phyloP scores from a whole-genome alignment of 768 basidiomycete genomes.

The Pleurotus citrinopileatus region DNA sequence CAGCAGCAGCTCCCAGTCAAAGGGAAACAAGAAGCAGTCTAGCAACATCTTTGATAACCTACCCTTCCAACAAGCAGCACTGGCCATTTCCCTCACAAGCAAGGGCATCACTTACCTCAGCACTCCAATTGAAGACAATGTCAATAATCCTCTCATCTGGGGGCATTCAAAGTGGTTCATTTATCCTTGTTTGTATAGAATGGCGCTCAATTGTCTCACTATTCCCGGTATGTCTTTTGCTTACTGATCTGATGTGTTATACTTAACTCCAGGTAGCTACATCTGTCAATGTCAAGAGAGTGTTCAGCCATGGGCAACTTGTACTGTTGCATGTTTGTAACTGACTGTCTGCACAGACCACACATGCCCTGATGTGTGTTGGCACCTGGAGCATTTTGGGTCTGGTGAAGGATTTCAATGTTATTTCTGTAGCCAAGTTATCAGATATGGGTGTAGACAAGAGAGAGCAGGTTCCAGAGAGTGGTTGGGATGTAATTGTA shows the following conservation, averaged over 20 bases:
- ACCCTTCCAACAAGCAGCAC: constrained; percentile 1
- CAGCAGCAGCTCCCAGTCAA: background rate
- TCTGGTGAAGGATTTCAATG: constrained; percentile 6
- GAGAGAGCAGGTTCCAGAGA: background rate
- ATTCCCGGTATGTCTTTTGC: constrained; percentile 22
- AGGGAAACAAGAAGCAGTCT: too few species aligned
- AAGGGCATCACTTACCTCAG: constrained; percentile 22
- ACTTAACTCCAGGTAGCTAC: too few species aligned
- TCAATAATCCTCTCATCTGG: constrained; percentile 20
- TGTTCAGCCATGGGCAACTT: constrained; percentile 22
- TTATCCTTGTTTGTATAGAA: constrained; percentile 20
- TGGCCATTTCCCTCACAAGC: background rate
- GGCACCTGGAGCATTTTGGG: constrained; percentile 17
- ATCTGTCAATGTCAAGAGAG: constrained; percentile 20
- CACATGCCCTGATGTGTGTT: constrained; percentile 20
- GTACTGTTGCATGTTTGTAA: constrained; percentile 19
- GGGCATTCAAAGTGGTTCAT: constrained; percentile 14
- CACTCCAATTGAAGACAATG: constrained; percentile 13
- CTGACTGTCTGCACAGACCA: constrained; percentile 18
- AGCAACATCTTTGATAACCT: constrained; percentile 21
- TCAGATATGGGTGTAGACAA: background rate
- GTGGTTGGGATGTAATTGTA: background rate
- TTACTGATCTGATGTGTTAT: too few species aligned
- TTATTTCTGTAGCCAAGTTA: background rate
- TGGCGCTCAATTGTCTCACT: constrained; percentile 26